phyloP scores from a whole-genome alignment of 2,329 filamentous ascomycete genomes.

The Cryoendolithus antarcticus region DNA sequence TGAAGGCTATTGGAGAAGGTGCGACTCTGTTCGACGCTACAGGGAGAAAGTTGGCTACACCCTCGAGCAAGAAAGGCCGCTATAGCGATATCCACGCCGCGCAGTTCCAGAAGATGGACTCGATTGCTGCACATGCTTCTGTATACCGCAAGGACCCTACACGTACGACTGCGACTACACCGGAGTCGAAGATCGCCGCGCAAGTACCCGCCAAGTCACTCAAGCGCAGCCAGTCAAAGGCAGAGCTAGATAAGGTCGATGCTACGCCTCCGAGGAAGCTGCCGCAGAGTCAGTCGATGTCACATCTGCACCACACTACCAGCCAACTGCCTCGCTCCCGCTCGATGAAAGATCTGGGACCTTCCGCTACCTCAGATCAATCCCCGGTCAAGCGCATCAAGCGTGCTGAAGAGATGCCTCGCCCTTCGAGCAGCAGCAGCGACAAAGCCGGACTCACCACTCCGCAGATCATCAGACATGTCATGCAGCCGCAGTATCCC shows the following conservation, averaged over 20 bases:
- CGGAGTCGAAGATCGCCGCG: conserved; percentile 31
- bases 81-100: conserved; percentile 79
- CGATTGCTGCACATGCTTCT: conserved; percentile 76
- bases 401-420: conserved; percentile 16
- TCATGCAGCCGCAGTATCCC: conserved; percentile 35
- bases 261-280: conserved; percentile 9
- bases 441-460: conserved; percentile 20
- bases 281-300: conserved; percentile 13
- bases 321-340: conserved; percentile 15
- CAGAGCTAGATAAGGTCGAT: conserved; percentile 49
- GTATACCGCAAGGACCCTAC: conserved; percentile 49
- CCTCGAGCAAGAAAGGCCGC: conserved; percentile 64
- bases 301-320: conserved; percentile 13
- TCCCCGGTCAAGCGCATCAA: conserved; percentile 59
- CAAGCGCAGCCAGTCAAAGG: conserved; percentile 47
- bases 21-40: conserved; percentile 26
- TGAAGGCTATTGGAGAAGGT: conserved; percentile 49
- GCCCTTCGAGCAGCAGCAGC: conserved; percentile 1
- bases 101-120: conserved; percentile 96
- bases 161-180: conserved; percentile 3
- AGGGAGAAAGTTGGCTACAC: conserved; percentile 62
- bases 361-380: conserved; percentile 14
- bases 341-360: conserved; percentile 14
- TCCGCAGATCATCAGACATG: conserved; percentile 39
- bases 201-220: conserved; percentile 23